Conservation (phyloP, 352 stramenopile species). For the Globisporangium canariense region DNA sequence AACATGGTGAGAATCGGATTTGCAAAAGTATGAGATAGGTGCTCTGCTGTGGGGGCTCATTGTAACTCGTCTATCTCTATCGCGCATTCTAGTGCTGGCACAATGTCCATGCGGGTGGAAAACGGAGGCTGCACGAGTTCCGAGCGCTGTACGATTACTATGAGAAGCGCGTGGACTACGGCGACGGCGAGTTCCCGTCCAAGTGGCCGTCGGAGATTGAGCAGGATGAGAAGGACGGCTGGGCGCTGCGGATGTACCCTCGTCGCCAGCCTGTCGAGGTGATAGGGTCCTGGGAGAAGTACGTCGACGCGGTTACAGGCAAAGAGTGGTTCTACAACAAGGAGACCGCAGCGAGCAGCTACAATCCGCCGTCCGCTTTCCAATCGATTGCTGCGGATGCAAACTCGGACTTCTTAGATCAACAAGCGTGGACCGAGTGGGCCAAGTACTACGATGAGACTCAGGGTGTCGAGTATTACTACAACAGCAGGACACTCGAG, state of each 20-base stretch:
- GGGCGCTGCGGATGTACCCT: conserved; percentile 58
- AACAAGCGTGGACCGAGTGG: conserved; percentile 24
- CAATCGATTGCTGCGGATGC: neutral
- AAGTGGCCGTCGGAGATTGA: conserved; percentile 87
- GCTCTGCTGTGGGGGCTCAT: neutral
- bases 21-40: neutral
- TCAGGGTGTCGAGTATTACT: conserved; percentile 62
- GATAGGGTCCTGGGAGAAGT: conserved; percentile 52
- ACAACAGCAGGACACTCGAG: conserved; percentile 33
- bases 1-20: conserved; percentile 33
- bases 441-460: conserved; percentile 72
- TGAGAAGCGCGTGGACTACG: conserved; percentile 89
- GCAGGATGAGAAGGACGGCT: conserved; percentile 86
- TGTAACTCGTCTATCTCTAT: neutral
- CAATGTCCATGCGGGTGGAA: conserved; percentile 84
- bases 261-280: conserved; percentile 41
- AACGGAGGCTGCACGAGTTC: conserved; percentile 78
- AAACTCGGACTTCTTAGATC: neutral
- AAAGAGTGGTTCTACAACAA: conserved; percentile 76
- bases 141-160: conserved; percentile 91
- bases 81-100: conserved; percentile 64
- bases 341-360: conserved; percentile 55
- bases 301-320: conserved; percentile 39
- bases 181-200: conserved; percentile 87
- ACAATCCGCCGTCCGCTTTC: conserved; percentile 35